Evolutionary conservation across 345 rosid genomes (phyloP).

Genomic region (Camelina sativa): DNA sequence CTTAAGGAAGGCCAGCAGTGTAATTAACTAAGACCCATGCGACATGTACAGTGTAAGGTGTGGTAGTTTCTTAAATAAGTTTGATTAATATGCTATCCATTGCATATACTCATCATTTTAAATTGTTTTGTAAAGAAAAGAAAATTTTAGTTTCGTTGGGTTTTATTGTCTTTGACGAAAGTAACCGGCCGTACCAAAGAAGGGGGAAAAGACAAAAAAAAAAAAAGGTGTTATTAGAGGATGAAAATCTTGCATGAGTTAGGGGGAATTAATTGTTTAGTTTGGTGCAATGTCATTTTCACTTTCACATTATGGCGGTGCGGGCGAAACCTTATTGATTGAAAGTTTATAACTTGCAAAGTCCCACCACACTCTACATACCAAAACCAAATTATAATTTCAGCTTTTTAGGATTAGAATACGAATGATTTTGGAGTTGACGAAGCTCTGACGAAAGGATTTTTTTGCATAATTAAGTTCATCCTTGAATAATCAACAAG

Average conservation of each 20-base stretch:
- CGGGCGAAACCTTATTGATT: constrained; percentile 32
- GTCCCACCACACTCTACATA: constrained; percentile 37
- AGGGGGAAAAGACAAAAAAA: background rate
- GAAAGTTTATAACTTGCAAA: background rate
- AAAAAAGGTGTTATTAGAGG: background rate
- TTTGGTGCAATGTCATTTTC: constrained; percentile 40
- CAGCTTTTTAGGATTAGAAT: background rate
- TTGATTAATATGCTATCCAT: too few relatives aligned
- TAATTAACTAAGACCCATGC: too few relatives aligned
- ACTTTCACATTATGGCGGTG: constrained; percentile 23
- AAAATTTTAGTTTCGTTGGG: background rate
- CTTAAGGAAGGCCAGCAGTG: too few relatives aligned
- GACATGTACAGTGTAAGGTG: too few relatives aligned
- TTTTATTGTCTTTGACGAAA: background rate
- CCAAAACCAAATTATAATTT: background rate
- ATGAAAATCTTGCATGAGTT: constrained; percentile 30
- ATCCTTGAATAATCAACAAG: constrained; percentile 4
- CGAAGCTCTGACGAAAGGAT: background rate
- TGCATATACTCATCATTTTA: background rate
- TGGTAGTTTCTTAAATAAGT: too few relatives aligned
- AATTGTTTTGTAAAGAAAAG: background rate
- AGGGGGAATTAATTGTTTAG: constrained; percentile 11
- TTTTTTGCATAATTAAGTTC: background rate
- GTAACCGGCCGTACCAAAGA: background rate
- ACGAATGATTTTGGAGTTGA: constrained; percentile 9